Evolutionary conservation across 2,329 filamentous ascomycete species (phyloP), one percentile per base, ranked within the genome.

Genomic region (Aurifilum marmelostoma): DNA sequence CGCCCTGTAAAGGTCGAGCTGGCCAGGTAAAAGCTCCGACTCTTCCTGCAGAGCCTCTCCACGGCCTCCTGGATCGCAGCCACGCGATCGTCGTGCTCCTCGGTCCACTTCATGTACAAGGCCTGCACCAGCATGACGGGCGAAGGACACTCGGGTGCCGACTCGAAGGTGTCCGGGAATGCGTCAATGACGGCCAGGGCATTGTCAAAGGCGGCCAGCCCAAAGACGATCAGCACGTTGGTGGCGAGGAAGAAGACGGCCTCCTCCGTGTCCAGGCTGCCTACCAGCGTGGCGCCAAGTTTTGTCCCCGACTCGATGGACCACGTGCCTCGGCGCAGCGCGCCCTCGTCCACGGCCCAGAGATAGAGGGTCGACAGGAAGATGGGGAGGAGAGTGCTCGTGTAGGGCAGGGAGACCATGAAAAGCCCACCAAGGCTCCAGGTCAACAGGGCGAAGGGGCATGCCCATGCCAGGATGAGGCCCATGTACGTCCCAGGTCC

Each of bases 21-120:
- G 0, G 91, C 91, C 7, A 93, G 80, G 72, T 91, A 92, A 76
- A 93, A 93, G 73, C 90, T 92, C 62, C 90, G 84, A 73, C 90
- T 93, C 75, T 93, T 93, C 67, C 81, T 82, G 63, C 83, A 79
- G 9, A 93, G 79, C 8, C 87, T 84, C 0, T 74, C 73, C 0
- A 90, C 85, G 0, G 89, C 88, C 71, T 91, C 86, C 39, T 82
- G 78, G 8, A 92, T 80, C 0, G 88, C 89, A 2, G 77, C 72
- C 18, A 92, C 82, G 5, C 89, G 85, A 18, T 82, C 79, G 63
- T 85, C 82, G 68, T 92, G 85, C 73, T 90, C 91, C 18, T 79
- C 77, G 0, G 77, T 77, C 2, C 82, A 80, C 1, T 86, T 73
- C 0, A 75, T 73, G 0, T 83, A 67, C 4, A 91, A 77, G 0